A percentile compares a stretch with the other conserved stretches of the same genome.
phyloP scores from a whole-genome alignment of 1,284 basidiomycete species.

The Schizophyllum commune region DNA sequence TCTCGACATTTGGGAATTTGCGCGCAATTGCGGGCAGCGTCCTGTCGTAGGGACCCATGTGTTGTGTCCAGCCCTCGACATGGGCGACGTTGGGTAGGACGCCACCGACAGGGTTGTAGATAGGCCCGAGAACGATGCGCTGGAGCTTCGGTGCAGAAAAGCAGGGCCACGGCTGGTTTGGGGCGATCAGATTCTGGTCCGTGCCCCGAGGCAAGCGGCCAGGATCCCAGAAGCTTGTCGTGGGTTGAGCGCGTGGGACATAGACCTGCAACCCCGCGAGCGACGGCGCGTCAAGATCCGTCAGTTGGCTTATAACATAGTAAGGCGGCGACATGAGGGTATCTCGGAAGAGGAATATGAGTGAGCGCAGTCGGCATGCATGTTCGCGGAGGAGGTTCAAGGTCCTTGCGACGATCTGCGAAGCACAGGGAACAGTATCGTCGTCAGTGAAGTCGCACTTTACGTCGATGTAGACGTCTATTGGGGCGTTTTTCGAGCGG shows the following conservation, averaged over 20 bases:
- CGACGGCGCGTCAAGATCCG: too few relatives aligned
- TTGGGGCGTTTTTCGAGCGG: constrained; percentile 33
- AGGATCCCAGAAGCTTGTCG: neutral
- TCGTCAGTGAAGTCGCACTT: neutral
- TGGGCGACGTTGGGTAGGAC: neutral
- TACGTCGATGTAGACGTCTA: constrained; percentile 43
- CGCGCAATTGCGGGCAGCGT: too few relatives aligned
- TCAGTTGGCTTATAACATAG: too few relatives aligned
- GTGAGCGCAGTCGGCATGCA: too few relatives aligned
- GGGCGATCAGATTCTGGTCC: neutral
- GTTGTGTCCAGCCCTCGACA: neutral
- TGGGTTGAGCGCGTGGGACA: too few relatives aligned
- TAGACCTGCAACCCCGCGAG: too few relatives aligned
- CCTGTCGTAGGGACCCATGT: too few relatives aligned
- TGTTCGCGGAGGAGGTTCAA: too few relatives aligned
- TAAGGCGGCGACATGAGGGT: too few relatives aligned
- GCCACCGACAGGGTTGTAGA: neutral
- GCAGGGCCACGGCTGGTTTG: neutral
- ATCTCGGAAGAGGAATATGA: too few relatives aligned
- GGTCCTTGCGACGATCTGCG: neutral
- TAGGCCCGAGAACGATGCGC: neutral
- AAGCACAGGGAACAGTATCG: neutral
- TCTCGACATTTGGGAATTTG: too few relatives aligned
- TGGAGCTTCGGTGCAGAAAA: neutral
- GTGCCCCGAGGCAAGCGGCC: neutral